Percentiles rank a stretch among this genome's conserved stretches.
Evolutionary conservation across 495 filamentous ascomycete species (phyloP).

Genomic region (Neurospora sp.): DNA sequence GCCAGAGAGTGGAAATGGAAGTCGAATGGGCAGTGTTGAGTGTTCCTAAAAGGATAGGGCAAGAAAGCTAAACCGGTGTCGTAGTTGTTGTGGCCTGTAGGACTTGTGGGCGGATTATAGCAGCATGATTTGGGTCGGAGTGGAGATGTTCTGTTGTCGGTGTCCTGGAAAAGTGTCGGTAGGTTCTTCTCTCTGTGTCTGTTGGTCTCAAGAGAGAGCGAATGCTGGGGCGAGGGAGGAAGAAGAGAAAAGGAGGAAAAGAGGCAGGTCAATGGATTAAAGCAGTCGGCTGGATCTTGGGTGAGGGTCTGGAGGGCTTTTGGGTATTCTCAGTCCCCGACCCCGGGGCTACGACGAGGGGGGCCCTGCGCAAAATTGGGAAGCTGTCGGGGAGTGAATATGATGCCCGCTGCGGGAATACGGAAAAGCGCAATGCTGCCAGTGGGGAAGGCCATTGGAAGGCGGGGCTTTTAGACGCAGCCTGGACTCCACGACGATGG

Average conservation of each 20-base stretch:
- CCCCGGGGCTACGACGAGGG: not conserved
- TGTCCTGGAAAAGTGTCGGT: not conserved
- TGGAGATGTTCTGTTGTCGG: not conserved
- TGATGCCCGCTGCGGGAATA: not conserved
- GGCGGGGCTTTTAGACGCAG: not conserved
- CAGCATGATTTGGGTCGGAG: not conserved
- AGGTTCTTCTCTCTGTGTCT: not conserved
- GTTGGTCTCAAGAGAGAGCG: not conserved
- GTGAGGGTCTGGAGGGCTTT: not conserved
- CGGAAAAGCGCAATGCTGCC: not conserved
- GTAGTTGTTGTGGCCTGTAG: not conserved
- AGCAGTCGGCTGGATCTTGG: not conserved
- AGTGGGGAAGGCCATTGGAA: not conserved
- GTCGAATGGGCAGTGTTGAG: not conserved
- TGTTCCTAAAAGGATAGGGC: not conserved
- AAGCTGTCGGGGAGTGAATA: not conserved
- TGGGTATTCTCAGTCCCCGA: not conserved
- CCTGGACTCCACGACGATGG: not conserved
- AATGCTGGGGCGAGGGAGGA: not conserved
- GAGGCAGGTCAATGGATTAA: not conserved
- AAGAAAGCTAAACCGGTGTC: not conserved
- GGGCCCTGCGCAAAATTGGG: not conserved
- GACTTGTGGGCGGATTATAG: not conserved
- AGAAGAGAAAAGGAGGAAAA: not conserved
- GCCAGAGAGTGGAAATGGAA: not conserved